Evolutionary conservation across 176 grass and related monocot species (phyloP).

Genomic region (Musa beccarii): DNA sequence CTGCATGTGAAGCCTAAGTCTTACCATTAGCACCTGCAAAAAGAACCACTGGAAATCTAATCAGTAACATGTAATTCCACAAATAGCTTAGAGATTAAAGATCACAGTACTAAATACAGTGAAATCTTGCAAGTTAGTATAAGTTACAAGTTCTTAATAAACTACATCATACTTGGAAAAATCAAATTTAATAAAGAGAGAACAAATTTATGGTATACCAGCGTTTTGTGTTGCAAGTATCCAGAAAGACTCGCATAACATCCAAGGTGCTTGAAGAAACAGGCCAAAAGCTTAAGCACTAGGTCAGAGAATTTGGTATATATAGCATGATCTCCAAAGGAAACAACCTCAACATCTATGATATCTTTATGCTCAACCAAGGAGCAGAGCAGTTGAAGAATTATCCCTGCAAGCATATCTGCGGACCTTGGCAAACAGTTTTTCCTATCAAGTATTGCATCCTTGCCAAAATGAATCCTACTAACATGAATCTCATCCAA

Average conservation of each 20-base stretch:
- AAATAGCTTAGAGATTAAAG: background rate
- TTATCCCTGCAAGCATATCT: constrained; percentile 38
- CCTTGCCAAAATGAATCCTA: constrained; percentile 8
- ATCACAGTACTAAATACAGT: background rate
- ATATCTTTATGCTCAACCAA: constrained; percentile 48
- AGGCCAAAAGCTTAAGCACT: constrained; percentile 43
- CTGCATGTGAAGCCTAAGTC: constrained; percentile 37
- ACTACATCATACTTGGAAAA: background rate
- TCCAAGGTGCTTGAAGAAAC: constrained; percentile 34
- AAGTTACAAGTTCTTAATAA: background rate
- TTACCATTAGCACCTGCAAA: constrained; percentile 72
- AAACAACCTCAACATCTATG: constrained; percentile 24
- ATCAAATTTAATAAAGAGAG: background rate
- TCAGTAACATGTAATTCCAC: constrained; percentile 11
- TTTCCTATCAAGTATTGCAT: constrained; percentile 13
- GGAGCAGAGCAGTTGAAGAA: constrained; percentile 79
- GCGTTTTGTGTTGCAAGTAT: constrained; percentile 64
- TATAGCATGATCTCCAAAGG: constrained; percentile 20
- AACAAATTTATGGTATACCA: constrained; percentile 30
- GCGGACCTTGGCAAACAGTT: constrained; percentile 15
- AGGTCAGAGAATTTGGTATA: constrained; percentile 42
- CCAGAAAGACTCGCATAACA: constrained; percentile 30
- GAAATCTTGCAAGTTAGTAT: constrained; percentile 9
- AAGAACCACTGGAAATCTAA: constrained; percentile 17
- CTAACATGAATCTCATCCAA: constrained; percentile 29